Evolutionary conservation across 2,329 filamentous ascomycete genomes (phyloP).

Genomic region (Alternaria consortialis): DNA sequence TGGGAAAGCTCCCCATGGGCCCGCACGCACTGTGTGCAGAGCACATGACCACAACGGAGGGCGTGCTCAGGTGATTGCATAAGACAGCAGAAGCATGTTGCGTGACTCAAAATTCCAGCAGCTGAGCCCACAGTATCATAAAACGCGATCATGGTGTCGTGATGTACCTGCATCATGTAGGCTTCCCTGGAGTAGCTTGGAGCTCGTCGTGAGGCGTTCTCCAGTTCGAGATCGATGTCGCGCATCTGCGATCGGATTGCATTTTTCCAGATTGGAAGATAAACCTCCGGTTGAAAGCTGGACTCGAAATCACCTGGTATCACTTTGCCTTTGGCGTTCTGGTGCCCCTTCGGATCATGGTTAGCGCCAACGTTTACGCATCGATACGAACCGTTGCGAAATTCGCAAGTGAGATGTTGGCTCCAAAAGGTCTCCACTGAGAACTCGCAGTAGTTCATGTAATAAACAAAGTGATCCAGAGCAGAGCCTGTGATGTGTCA

Average conservation of each 20-base stretch:
- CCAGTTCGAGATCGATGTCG: not conserved
- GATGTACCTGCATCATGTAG: conserved; percentile 33
- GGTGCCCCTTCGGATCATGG: conserved; percentile 57
- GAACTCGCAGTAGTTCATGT: conserved; percentile 39
- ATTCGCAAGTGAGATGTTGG: not conserved
- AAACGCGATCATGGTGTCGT: conserved; percentile 41
- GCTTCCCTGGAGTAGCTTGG: conserved; percentile 35
- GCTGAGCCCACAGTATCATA: conserved; percentile 27
- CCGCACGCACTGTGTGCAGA: conserved; percentile 55
- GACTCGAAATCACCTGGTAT: conserved; percentile 55
- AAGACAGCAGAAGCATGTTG: conserved; percentile 57
- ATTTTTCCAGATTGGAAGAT: not conserved
- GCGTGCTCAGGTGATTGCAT: conserved; percentile 55
- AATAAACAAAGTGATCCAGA: not conserved
- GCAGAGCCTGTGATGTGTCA: not conserved
- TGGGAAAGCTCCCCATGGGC: conserved; percentile 32
- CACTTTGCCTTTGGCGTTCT: conserved; percentile 55
- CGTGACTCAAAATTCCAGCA: not conserved
- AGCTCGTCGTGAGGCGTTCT: conserved; percentile 8
- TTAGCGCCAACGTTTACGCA: conserved; percentile 49
- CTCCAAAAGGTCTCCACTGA: not conserved
- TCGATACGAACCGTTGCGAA: not conserved
- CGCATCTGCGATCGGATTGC: not conserved
- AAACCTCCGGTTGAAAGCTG: conserved; percentile 29
- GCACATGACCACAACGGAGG: conserved; percentile 58